Base-by-base conservation (phyloP, 179 eudicot species). In the Silene vulgaris region DNA sequence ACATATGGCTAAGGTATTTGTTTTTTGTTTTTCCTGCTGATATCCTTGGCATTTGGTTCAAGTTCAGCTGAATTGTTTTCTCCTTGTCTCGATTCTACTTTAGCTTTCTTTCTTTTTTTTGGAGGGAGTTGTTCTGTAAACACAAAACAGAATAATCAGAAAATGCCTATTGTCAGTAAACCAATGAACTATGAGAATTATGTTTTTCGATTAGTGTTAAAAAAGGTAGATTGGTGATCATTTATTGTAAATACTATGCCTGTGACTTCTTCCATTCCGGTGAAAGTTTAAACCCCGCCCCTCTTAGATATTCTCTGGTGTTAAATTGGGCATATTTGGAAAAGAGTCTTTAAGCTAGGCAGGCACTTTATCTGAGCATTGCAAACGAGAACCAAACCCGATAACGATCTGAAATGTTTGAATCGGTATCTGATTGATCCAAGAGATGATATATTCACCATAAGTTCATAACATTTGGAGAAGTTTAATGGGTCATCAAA, bases 1-100 rank as follows among this genome's bases (percentile, higher is more conserved):
- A 95, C 74, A 95, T 95, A 77, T 92, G 97, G 99, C 80, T 95
- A 85, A 89, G 99, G 86, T 81, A 88, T 77, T 5, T n/a, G 13
- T 19, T 80, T 54, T 54, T 20, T 66, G n/a, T 78, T 54, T 35
- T 20, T 66, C 32, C 57, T 29, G 50, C 12, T 74, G 21, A 63
- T 63, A 56, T 48, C 56, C 23, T 48, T 12, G 11, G 61, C 35
- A 19, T 50, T 26, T 0, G 37, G 5, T 50, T 48, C 19, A 4
- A 28, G 26, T 50, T 9, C 26, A 71, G 72, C 57, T 50, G 54
- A 70, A 20, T 62, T 21, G 13, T 62, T 26, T 62, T 62, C 66
- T 62, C 32, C 12, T 23, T 62, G 23, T 9, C 29, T 9, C 5
- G 14, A 8, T 62, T 62, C 32, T 62, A 23, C 66, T 62, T 26